phyloP scores from a whole-genome alignment of 2,329 filamentous ascomycete species.

The Exophiala mesophila region DNA sequence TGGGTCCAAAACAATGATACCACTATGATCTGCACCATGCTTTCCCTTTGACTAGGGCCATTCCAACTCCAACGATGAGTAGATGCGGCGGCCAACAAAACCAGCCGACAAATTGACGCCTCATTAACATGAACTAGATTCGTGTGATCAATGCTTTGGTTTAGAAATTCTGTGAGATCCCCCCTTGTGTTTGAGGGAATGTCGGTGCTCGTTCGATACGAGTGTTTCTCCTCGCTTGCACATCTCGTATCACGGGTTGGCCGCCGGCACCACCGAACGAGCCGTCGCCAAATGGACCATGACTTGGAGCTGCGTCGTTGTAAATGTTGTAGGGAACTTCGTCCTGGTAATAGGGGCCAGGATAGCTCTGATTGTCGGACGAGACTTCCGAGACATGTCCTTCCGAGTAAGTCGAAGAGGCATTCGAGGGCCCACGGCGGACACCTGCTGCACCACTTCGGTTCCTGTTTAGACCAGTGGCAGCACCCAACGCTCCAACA shows the following conservation, averaged over 20 bases:
- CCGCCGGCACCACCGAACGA: conserved; percentile 46
- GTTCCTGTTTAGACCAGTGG: conserved; percentile 14
- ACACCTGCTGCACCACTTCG: conserved; percentile 58
- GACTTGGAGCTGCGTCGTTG: conserved; percentile 37
- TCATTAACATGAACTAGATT: too few relatives aligned
- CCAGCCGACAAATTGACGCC: not conserved
- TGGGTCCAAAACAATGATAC: too few relatives aligned
- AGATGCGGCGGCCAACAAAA: too few relatives aligned
- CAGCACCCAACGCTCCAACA: conserved; percentile 59
- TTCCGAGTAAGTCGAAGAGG: conserved; percentile 89
- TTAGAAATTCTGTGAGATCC: conserved; percentile 96
- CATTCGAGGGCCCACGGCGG: conserved; percentile 86
- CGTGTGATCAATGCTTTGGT: not conserved
- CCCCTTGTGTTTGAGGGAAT: conserved; percentile 74
- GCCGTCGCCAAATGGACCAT: conserved; percentile 52
- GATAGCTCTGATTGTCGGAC: conserved; percentile 45
- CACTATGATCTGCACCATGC: too few relatives aligned
- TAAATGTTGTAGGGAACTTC: conserved; percentile 51
- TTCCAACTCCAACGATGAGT: too few relatives aligned
- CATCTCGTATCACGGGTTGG: conserved; percentile 86
- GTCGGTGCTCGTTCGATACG: conserved; percentile 87
- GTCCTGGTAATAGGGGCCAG: conserved; percentile 49
- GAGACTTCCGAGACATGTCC: conserved; percentile 54
- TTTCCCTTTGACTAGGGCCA: too few relatives aligned
- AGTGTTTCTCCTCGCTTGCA: conserved; percentile 86